Percentiles rank a stretch among this genome's conserved stretches.
Evolutionary conservation across 75 land plant species (phyloP).

Genomic region (Gnetum montanum): DNA sequence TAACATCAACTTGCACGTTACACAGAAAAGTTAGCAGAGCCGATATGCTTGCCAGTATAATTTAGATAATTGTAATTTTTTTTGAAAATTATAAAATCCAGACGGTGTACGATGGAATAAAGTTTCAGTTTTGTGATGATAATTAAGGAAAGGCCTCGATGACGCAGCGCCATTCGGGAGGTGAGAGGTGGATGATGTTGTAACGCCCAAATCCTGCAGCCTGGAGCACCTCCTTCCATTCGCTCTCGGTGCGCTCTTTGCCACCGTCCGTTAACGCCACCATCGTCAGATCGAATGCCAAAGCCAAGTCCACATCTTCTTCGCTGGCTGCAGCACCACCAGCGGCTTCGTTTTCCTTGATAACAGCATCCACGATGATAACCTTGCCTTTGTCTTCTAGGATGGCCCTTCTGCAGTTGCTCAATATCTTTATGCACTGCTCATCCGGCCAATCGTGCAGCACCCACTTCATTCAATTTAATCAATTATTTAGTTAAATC

Average conservation of each 20-base stretch:
- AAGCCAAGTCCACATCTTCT: background rate
- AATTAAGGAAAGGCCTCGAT: constrained; percentile 22
- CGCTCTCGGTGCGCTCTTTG: constrained; percentile 37
- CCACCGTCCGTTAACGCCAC: constrained; percentile 17
- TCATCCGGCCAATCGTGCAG: constrained; percentile 46
- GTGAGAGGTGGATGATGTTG: background rate
- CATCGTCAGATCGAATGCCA: constrained; percentile 23
- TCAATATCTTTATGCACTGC: constrained; percentile 32
- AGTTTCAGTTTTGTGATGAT: too few relatives aligned
- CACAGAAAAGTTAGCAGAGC: too few relatives aligned
- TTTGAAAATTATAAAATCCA: too few relatives aligned
- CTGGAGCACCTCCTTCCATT: constrained; percentile 18
- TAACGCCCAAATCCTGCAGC: constrained; percentile 26
- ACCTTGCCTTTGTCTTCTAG: constrained; percentile 34
- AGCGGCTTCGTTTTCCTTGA: background rate
- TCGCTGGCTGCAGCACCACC: background rate
- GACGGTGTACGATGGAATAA: too few relatives aligned
- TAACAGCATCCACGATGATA: constrained; percentile 23
- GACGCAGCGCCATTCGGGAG: constrained; percentile 11
- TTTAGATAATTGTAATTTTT: too few relatives aligned
- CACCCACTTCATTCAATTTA: too few relatives aligned
- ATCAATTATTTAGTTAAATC: too few relatives aligned
- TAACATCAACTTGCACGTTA: too few relatives aligned
- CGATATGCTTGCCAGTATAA: too few relatives aligned
- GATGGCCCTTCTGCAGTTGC: constrained; percentile 26